phyloP scores from a whole-genome alignment of 805 yeast genomes.

The Torulaspora maleeae region DNA sequence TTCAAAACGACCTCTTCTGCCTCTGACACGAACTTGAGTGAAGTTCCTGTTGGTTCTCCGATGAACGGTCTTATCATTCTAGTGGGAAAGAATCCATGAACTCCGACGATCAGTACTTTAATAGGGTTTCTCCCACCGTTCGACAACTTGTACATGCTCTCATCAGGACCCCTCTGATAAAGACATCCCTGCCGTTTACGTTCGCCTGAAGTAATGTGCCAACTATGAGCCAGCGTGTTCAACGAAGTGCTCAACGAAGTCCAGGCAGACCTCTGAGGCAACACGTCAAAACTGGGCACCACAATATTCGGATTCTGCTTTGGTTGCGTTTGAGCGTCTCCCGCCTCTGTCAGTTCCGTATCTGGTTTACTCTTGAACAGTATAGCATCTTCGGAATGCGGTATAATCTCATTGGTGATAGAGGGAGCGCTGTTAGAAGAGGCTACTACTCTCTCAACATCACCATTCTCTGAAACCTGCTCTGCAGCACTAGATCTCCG shows the following conservation, averaged over 20 bases:
- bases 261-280: conserved; percentile 29
- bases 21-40: conserved; percentile 81
- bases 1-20: conserved; percentile 73
- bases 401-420: conserved; percentile 19
- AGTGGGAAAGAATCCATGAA: conserved; percentile 95
- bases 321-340: conserved; percentile 10
- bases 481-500: conserved; percentile 7
- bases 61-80: conserved; percentile 76
- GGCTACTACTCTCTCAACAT: conserved; percentile 7
- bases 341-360: conserved; percentile 13
- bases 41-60: conserved; percentile 97
- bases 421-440: conserved; percentile 2
- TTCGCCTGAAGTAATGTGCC: conserved; percentile 9
- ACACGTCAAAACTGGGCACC: conserved; percentile 30
- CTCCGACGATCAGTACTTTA: conserved; percentile 79
- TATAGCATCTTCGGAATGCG: conserved; percentile 22
- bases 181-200: conserved; percentile 8
- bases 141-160: conserved; percentile 19
- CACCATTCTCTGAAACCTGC: not conserved
- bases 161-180: conserved; percentile 15
- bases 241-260: conserved; percentile 20
- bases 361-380: conserved; percentile 19
- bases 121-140: conserved; percentile 35
- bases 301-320: conserved; percentile 28
- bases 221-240: conserved; percentile 15